These are phyloP conservation scores for Kappamyces sp. DNA, from an alignment of 192 early-diverging fungal species.

Conservation along the genomic window DNA sequence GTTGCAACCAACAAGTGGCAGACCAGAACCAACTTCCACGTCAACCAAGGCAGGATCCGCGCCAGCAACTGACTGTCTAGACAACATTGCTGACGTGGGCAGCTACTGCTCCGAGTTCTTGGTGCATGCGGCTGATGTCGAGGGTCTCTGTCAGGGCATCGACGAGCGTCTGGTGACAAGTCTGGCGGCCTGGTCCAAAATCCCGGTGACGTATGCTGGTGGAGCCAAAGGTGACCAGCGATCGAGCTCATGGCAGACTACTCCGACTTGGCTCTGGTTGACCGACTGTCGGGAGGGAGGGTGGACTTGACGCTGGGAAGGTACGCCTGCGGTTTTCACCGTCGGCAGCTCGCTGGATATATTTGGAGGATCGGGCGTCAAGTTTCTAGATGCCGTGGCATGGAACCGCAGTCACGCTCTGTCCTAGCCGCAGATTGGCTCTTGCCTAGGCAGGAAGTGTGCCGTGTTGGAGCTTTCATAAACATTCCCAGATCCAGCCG, in stretches of 20 bases:
- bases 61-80: slow-evolving; percentile 19
- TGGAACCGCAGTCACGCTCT: slow-evolving; percentile 28
- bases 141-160: slow-evolving; percentile 92
- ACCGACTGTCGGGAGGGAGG: slow-evolving; percentile 66
- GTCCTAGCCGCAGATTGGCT: too few relatives aligned
- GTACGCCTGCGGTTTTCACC: slow-evolving; percentile 25
- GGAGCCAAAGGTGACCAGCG: slow-evolving; percentile 62
- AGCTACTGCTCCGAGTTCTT: slow-evolving; percentile 71
- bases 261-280: slow-evolving; percentile 72
- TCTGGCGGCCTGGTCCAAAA: slow-evolving; percentile 75
- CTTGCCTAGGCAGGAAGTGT: too few relatives aligned
- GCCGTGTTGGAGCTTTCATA: too few relatives aligned
- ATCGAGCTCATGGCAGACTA: slow-evolving; percentile 30
- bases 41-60: slow-evolving; percentile 54
- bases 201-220: slow-evolving; percentile 95
- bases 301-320: slow-evolving; percentile 94
- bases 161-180: slow-evolving; percentile 77
- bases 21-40: slow-evolving; percentile 81
- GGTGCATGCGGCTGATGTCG: slow-evolving; percentile 96
- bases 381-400: slow-evolving; percentile 60
- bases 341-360: slow-evolving; percentile 83
- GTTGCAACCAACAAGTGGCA: slow-evolving; percentile 99
- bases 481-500: too few relatives aligned
- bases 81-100: slow-evolving; percentile 51
- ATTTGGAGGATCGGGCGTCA: slow-evolving; percentile 84